Percentiles rank a stretch among this genome's conserved stretches.
These are phyloP conservation scores for Salvia splendens DNA, from an alignment of 257 asterid species.

Conservation along the genomic window DNA sequence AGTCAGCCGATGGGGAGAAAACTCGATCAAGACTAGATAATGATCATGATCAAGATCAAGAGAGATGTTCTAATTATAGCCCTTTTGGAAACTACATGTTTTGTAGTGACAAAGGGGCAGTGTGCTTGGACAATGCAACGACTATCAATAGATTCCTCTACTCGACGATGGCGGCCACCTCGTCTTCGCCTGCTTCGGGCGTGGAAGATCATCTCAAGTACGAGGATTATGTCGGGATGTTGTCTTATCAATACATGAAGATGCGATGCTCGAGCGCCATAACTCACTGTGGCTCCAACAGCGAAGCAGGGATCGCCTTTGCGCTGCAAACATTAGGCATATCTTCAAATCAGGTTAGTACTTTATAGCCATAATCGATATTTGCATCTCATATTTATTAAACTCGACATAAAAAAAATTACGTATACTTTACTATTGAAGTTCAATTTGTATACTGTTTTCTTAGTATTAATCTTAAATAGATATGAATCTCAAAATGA, in stretches of 20 bases:
- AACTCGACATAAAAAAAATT: no score
- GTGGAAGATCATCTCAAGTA: slow-evolving; percentile 58
- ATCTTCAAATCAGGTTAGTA: not conserved
- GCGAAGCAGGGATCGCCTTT: slow-evolving; percentile 69
- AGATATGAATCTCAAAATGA: no score
- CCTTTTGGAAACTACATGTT: slow-evolving; percentile 79
- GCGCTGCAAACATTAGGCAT: slow-evolving; percentile 68
- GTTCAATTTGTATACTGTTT: no score
- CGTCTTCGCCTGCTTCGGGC: slow-evolving; percentile 43
- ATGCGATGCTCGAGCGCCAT: slow-evolving; percentile 22
- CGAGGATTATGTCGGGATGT: slow-evolving; percentile 42
- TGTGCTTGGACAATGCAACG: slow-evolving; percentile 57
- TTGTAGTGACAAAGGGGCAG: slow-evolving; percentile 56
- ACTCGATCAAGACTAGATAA: slow-evolving; percentile 37
- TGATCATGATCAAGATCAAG: slow-evolving; percentile 21
- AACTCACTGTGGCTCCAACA: slow-evolving; percentile 45
- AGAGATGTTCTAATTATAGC: slow-evolving; percentile 38
- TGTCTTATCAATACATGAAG: slow-evolving; percentile 45
- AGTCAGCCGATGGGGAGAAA: slow-evolving; percentile 36
- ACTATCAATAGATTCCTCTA: slow-evolving; percentile 53
- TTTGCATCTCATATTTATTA: no score
- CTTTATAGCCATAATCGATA: no score
- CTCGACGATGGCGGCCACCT: slow-evolving; percentile 36
- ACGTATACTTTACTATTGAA: no score
- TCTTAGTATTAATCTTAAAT: no score